Conservation (phyloP, 1,284 basidiomycete species). For the Mycena sp. region DNA sequence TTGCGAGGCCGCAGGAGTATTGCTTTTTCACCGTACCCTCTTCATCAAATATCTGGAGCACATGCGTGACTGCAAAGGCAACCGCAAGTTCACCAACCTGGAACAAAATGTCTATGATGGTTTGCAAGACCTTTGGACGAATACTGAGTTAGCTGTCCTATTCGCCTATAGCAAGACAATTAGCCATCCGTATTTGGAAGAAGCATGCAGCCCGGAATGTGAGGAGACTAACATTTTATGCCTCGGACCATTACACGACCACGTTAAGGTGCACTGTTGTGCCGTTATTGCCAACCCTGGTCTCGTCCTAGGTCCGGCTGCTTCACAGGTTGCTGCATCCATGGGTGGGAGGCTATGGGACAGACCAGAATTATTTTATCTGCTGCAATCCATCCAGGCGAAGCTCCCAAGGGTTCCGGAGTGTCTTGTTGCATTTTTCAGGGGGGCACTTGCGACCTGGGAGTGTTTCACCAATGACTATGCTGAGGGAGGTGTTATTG, state of each 20-base stretch:
- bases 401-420: no score
- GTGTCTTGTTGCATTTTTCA: no score
- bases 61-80: conserved; percentile 25
- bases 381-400: no score
- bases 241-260: neutral
- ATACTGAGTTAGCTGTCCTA: conserved; percentile 6
- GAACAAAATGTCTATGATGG: conserved; percentile 25
- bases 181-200: neutral
- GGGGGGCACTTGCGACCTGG: no score
- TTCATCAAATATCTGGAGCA: conserved; percentile 23
- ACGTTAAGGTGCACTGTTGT: neutral
- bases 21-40: neutral
- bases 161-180: neutral
- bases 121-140: conserved; percentile 12
- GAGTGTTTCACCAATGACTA: no score
- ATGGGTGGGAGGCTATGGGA: conserved; percentile 7
- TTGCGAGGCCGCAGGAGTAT: conserved; percentile 10
- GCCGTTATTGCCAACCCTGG: conserved; percentile 1
- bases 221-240: neutral
- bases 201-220: neutral
- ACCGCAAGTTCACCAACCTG: conserved; percentile 16
- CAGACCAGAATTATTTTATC: neutral
- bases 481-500: no score
- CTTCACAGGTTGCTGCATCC: neutral
- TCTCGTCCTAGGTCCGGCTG: neutral